Conservation (phyloP, 2,329 filamentous ascomycete species). For the Bipolaris sorokiniana region DNA sequence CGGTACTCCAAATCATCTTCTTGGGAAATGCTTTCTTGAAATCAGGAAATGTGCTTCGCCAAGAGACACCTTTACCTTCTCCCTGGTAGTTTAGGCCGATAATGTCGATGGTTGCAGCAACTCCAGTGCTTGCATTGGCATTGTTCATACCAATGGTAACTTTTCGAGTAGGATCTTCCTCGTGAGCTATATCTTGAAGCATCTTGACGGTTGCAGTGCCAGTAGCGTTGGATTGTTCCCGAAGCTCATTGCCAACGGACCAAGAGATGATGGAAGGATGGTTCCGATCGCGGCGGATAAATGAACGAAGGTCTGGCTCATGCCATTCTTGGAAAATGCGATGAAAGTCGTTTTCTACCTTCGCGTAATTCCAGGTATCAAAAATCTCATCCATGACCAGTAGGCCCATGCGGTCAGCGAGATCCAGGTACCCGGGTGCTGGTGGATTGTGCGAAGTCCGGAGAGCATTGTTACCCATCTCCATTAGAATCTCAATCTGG, state of each 20-base stretch:
- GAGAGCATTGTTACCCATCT: conserved; percentile 60
- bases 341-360: conserved; percentile 59
- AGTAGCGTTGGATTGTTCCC: conserved; percentile 52
- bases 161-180: conserved; percentile 58
- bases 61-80: conserved; percentile 52
- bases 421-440: conserved; percentile 57
- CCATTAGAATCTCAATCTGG: conserved; percentile 58
- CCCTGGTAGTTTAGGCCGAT: conserved; percentile 64
- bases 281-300: conserved; percentile 62
- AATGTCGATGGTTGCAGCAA: conserved; percentile 55
- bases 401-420: conserved; percentile 59
- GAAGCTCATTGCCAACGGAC: conserved; percentile 63
- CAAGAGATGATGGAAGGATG: conserved; percentile 61
- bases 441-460: conserved; percentile 63
- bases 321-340: conserved; percentile 61
- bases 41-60: conserved; percentile 51
- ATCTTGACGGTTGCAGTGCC: conserved; percentile 43
- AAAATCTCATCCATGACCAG: conserved; percentile 63
- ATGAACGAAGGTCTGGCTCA: conserved; percentile 59
- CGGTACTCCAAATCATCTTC: conserved; percentile 51
- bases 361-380: conserved; percentile 58
- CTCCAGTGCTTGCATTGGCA: conserved; percentile 50
- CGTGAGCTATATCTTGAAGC: conserved; percentile 52
- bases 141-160: conserved; percentile 57
- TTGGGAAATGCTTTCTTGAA: conserved; percentile 56